Evolutionary conservation across 352 stramenopile species (phyloP).

Genomic region (Pythium dissotocum): DNA sequence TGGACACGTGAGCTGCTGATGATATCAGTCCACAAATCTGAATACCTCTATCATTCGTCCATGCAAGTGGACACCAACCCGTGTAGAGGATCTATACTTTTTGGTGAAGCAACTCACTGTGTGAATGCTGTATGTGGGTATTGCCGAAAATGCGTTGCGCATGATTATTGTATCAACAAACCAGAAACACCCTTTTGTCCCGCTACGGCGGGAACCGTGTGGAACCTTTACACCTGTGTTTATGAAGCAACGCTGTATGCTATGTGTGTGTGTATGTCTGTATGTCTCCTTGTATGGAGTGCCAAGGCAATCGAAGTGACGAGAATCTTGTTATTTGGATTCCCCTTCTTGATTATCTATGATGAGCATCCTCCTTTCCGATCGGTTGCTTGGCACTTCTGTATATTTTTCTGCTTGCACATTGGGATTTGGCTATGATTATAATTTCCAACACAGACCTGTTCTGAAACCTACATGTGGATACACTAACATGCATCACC

Average conservation of each 20-base stretch:
- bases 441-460: constrained; percentile 86
- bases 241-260: constrained; percentile 67
- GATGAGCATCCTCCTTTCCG: constrained; percentile 73
- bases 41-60: constrained; percentile 20
- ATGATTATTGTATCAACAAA: constrained; percentile 50
- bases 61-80: constrained; percentile 14
- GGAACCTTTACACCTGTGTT: constrained; percentile 88
- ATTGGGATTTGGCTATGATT: constrained; percentile 67
- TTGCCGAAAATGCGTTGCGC: constrained; percentile 29
- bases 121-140: constrained; percentile 5
- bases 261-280: constrained; percentile 25
- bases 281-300: constrained; percentile 11
- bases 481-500: constrained; percentile 90
- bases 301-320: constrained; percentile 49
- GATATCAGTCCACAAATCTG: constrained; percentile 25
- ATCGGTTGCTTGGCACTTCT: constrained; percentile 34
- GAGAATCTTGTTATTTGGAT: constrained; percentile 84
- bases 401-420: constrained; percentile 15
- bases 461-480: constrained; percentile 85
- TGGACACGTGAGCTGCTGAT: constrained; percentile 24
- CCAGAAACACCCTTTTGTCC: constrained; percentile 85
- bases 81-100: constrained; percentile 11
- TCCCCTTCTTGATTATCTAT: constrained; percentile 84
- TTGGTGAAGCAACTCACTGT: constrained; percentile 20
- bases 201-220: constrained; percentile 69